Evolutionary conservation across 78 protist genomes (phyloP).

Genomic region (Cavenderia fasciculata): DNA sequence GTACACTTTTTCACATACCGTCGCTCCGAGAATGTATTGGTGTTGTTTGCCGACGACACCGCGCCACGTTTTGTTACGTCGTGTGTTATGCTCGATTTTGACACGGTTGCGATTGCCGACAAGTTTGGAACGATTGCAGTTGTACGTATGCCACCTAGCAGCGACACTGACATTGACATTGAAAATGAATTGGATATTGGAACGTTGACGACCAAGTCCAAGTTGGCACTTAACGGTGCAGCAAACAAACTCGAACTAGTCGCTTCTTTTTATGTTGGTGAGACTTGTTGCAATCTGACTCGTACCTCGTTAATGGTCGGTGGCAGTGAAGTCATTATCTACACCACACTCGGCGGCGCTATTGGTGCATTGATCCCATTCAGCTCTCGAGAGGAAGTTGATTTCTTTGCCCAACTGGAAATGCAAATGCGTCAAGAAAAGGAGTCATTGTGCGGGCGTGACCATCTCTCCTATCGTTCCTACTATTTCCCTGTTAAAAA

Average conservation of each 20-base stretch:
- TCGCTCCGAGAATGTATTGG: slow-evolving; percentile 78
- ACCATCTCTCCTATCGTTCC: slow-evolving; percentile 94
- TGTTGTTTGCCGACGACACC: slow-evolving; percentile 94
- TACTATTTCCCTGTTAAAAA: slow-evolving; percentile 93
- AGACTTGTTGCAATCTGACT: slow-evolving; percentile 82
- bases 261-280: slow-evolving; percentile 92
- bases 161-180: too few species aligned
- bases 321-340: slow-evolving; percentile 79
- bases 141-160: slow-evolving; percentile 83
- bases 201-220: slow-evolving; percentile 83
- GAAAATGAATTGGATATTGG: slow-evolving; percentile 88
- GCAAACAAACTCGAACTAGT: slow-evolving; percentile 79
- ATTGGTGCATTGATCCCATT: slow-evolving; percentile 90
- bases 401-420: slow-evolving; percentile 91
- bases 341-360: slow-evolving; percentile 83
- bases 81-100: slow-evolving; percentile 85
- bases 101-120: slow-evolving; percentile 94
- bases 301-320: slow-evolving; percentile 79
- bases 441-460: slow-evolving; percentile 90
- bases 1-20: slow-evolving; percentile 87
- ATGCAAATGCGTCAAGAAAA: slow-evolving; percentile 91
- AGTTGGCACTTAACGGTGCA: slow-evolving; percentile 81
- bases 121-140: slow-evolving; percentile 93
- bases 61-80: slow-evolving; percentile 93
- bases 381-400: slow-evolving; percentile 87